phyloP scores from a whole-genome alignment of 2,329 filamentous ascomycete species.

The Aspergillus fructus region DNA sequence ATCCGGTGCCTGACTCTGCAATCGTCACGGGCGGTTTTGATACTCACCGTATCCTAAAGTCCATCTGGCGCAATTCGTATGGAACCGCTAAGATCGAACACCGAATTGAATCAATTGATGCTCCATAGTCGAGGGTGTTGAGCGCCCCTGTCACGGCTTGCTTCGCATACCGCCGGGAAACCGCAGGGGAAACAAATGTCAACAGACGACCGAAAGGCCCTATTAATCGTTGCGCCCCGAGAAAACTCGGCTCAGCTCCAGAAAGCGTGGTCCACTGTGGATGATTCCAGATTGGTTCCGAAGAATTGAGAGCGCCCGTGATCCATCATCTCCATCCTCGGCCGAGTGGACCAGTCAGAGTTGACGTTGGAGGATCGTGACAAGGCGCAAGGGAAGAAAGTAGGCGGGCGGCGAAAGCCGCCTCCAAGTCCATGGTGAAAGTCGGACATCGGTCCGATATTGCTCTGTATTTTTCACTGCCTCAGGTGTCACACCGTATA shows the following conservation, averaged over 20 bases:
- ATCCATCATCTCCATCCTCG: conserved; percentile 5
- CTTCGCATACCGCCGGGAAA: conserved; percentile 1
- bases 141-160: background rate
- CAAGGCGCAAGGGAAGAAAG: background rate
- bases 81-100: background rate
- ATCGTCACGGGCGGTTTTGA: background rate
- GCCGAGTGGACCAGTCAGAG: background rate
- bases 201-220: background rate
- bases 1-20: conserved; percentile 4
- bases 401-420: conserved; percentile 8
- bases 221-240: conserved; percentile 1
- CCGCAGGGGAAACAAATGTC: background rate
- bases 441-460: background rate
- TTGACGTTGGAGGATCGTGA: background rate
- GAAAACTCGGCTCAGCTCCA: conserved; percentile 3
- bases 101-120: background rate
- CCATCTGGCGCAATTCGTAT: background rate
- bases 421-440: conserved; percentile 4
- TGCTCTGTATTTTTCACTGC: too few species aligned
- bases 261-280: conserved; percentile 6
- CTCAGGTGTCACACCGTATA: background rate
- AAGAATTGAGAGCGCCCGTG: background rate
- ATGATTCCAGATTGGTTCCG: conserved; percentile 1
- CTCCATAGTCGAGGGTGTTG: background rate
- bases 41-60: background rate